Percentiles rank a stretch among this genome's conserved stretches.
These are phyloP conservation scores for Blepharisma stoltei DNA, from an alignment of 73 alveolate genomes.

Conservation along the genomic window DNA sequence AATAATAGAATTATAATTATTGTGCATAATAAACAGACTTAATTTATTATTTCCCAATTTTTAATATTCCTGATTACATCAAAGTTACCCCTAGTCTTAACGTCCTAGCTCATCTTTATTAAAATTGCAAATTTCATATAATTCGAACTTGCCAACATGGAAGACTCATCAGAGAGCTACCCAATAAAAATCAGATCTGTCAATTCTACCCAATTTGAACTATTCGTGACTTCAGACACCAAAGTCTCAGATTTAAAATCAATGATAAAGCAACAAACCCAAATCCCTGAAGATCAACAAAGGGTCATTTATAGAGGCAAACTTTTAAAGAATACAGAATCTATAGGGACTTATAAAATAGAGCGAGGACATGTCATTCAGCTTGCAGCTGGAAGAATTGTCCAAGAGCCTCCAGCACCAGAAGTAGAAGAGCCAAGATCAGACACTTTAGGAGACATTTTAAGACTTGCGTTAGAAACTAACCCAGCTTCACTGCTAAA, in stretches of 20 bases:
- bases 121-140: too few species aligned
- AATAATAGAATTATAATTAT: too few species aligned
- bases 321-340: constrained; percentile 68
- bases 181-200: constrained; percentile 9
- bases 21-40: too few species aligned
- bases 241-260: constrained; percentile 49
- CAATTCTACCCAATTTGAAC: constrained; percentile 10
- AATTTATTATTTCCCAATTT: too few species aligned
- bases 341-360: constrained; percentile 47
- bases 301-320: constrained; percentile 84
- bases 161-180: too few species aligned
- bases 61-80: too few species aligned
- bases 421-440: not conserved
- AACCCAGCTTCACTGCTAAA: not conserved
- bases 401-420: constrained; percentile 33
- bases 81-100: too few species aligned
- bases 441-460: not conserved
- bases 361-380: constrained; percentile 77
- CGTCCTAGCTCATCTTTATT: too few species aligned
- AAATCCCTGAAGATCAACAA: constrained; percentile 62
- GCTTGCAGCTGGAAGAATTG: constrained; percentile 63
- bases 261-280: constrained; percentile 44
- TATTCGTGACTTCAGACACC: constrained; percentile 22
- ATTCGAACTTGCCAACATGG: too few species aligned
- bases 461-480: not conserved